phyloP scores from a whole-genome alignment of 2,329 filamentous ascomycete species.

The Metarhizium anisopliae region DNA sequence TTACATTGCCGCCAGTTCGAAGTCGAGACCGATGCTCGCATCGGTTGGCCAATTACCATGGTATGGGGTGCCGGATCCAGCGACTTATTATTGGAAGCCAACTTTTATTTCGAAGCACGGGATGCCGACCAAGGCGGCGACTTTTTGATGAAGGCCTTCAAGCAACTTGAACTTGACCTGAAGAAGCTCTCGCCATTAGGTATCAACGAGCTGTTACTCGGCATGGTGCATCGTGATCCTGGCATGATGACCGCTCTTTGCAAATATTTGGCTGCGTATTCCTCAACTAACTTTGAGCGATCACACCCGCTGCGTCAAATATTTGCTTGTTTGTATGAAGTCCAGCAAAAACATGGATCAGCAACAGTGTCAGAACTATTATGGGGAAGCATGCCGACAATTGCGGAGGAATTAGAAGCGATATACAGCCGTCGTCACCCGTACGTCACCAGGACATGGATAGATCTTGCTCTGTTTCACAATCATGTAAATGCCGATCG shows the following conservation, averaged over 20 bases:
- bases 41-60: slow-evolving; percentile 33
- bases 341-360: slow-evolving; percentile 35
- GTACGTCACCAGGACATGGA: slow-evolving; percentile 33
- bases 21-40: slow-evolving; percentile 25
- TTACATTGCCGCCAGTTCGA: slow-evolving; percentile 35
- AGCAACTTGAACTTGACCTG: slow-evolving; percentile 32
- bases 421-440: slow-evolving; percentile 34
- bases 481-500: slow-evolving; percentile 27
- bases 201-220: slow-evolving; percentile 32
- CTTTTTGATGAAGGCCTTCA: slow-evolving; percentile 32
- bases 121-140: slow-evolving; percentile 31
- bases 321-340: slow-evolving; percentile 33
- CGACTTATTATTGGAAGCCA: slow-evolving; percentile 34
- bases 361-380: slow-evolving; percentile 32
- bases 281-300: slow-evolving; percentile 33
- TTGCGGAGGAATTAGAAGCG: slow-evolving; percentile 34
- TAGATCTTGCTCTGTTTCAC: slow-evolving; percentile 31
- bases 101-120: slow-evolving; percentile 31
- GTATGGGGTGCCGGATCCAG: slow-evolving; percentile 35
- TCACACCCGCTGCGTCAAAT: slow-evolving; percentile 33
- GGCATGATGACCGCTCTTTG: slow-evolving; percentile 36
- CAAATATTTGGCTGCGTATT: slow-evolving; percentile 35
- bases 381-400: slow-evolving; percentile 30
- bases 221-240: slow-evolving; percentile 34
- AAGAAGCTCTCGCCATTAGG: slow-evolving; percentile 33